Base-by-base conservation (phyloP, 2,329 filamentous ascomycete species). In the Sordariomycetes sp. region DNA sequence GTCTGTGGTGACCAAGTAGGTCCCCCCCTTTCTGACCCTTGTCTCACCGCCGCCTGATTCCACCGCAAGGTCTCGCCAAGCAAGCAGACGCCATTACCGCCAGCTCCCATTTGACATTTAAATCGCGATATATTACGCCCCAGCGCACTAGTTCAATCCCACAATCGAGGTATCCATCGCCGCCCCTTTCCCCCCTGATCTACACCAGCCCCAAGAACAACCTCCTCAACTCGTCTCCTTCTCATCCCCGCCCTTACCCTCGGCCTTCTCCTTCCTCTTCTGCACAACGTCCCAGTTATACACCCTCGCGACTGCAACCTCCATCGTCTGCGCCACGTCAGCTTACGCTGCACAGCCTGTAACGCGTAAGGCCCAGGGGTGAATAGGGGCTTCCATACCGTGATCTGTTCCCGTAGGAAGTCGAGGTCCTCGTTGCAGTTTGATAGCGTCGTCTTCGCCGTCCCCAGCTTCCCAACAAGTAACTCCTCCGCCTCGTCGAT, bases 281-380 rank as follows among this genome's bases (percentile, higher is more conserved):
- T 96, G 89, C 51, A 92, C 89, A 4, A 99, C 90, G 66, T 99
- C 94, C 92, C 94, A 97, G 72, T 99, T 99, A 72, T 99, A 97
- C n/a, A 99, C 91, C 62, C 94, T 81, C 24, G 94, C 94, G 48
- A 92, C 90, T 3, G 94, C 94, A 36, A 99, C 94, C 72, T 99
- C 94, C 76, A 99, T 86, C 0, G 91, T 96, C 89, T 95, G 63
- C 25, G 22, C 45, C 45, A 12, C 22, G 45, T 50, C 45, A 50
- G 45, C 22, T 24, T 22, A 13, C 10, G 10, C 22, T 3, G 12
- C 45, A 8, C 8, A 8, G 20, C 25, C 28, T 24, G 54, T 53
- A 8, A 25, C 32, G 42, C 3, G n/a, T 15, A 6, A 20, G 42
- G 13, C 15, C 3, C n/a, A n/a, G 17, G 12, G 15, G 42, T 13